These are phyloP conservation scores for Lactifluus echinatus DNA, from an alignment of 768 basidiomycete genomes.

Conservation along the genomic window DNA sequence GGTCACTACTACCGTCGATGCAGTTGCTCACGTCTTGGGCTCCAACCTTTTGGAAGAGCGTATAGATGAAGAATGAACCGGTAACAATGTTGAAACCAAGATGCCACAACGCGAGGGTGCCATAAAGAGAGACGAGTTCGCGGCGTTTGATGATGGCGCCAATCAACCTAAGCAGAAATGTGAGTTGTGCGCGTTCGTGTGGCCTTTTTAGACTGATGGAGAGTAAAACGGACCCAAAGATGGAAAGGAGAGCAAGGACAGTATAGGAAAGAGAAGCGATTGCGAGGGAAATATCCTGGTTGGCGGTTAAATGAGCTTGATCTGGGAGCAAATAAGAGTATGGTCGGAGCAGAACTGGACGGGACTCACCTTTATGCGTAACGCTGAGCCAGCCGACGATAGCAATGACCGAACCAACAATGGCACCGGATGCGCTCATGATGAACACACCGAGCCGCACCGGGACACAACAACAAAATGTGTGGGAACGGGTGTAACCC, in stretches of 20 bases:
- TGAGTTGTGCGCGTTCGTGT: not conserved
- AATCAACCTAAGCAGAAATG: slow-evolving; percentile 29
- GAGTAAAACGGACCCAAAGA: slow-evolving; percentile 17
- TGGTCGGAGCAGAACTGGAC: not conserved
- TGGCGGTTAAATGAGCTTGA: slow-evolving; percentile 1
- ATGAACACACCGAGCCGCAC: slow-evolving; percentile 58
- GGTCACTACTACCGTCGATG: slow-evolving; percentile 27
- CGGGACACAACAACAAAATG: slow-evolving; percentile 58
- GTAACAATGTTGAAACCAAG: slow-evolving; percentile 39
- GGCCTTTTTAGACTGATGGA: not conserved
- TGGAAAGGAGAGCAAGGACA: slow-evolving; percentile 1
- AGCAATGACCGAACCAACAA: slow-evolving; percentile 37
- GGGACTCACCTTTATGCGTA: slow-evolving; percentile 34
- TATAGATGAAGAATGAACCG: slow-evolving; percentile 43
- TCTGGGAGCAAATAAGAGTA: slow-evolving; percentile 1
- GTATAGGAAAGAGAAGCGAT: slow-evolving; percentile 10
- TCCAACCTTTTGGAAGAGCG: slow-evolving; percentile 34
- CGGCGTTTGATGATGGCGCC: slow-evolving; percentile 37
- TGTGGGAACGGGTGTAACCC: slow-evolving; percentile 44
- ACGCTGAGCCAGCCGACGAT: slow-evolving; percentile 41
- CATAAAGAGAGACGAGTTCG: slow-evolving; percentile 37
- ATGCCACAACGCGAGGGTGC: slow-evolving; percentile 36
- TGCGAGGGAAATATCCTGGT: slow-evolving; percentile 13
- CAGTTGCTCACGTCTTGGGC: slow-evolving; percentile 33
- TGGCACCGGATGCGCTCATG: slow-evolving; percentile 36